These are phyloP conservation scores for Colletotrichum theobromicola DNA, from an alignment of 2,329 filamentous ascomycete species.

Conservation along the genomic window DNA sequence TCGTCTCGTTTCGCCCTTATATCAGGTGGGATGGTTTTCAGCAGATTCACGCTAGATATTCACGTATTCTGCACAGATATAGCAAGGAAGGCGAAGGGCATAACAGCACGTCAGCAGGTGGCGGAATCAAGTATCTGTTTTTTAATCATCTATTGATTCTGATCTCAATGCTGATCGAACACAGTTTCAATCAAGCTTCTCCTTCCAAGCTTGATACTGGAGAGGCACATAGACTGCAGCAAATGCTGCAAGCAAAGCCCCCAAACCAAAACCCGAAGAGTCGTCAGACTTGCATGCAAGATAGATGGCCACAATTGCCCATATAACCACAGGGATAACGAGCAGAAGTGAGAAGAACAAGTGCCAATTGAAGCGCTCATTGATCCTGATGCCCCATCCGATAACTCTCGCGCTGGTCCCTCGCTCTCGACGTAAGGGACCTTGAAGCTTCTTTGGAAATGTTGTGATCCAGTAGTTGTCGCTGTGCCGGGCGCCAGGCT, in stretches of 20 bases:
- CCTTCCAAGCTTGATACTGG: slow-evolving; percentile 7
- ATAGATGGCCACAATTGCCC: not conserved
- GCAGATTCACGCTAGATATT: not conserved
- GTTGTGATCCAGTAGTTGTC: not conserved
- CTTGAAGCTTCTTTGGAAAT: not conserved
- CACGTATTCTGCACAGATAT: not conserved
- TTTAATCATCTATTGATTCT: too few relatives aligned
- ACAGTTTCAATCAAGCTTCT: not conserved
- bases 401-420: not conserved
- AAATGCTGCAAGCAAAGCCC: not conserved
- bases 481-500: not conserved
- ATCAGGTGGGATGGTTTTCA: not conserved
- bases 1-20: not conserved
- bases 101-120: too few relatives aligned
- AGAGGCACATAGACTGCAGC: not conserved
- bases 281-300: not conserved
- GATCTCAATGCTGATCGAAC: not conserved
- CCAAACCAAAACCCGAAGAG: not conserved
- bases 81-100: not conserved
- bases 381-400: not conserved
- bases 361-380: not conserved
- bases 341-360: not conserved
- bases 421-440: not conserved
- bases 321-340: not conserved
- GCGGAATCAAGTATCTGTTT: too few relatives aligned